Base-by-base conservation (phyloP, 2,329 filamentous ascomycete species). In the Leptodontidium sp. region DNA sequence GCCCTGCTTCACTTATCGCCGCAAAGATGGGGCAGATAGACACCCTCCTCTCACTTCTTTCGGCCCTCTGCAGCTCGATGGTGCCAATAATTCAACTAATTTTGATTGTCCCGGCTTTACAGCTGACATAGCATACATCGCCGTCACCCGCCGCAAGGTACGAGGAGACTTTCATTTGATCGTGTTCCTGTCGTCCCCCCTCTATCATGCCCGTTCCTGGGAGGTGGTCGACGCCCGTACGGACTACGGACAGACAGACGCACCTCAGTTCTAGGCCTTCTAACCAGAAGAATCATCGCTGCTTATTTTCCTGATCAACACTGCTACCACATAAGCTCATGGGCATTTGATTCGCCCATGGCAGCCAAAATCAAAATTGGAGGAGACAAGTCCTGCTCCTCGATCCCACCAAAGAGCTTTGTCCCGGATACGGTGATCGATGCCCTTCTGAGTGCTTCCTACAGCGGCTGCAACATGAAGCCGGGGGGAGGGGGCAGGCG, bases 261-360 rank as follows among this genome's bases (percentile, higher is more conserved):
- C 21, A 49, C 11, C 7, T 2, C 3, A 61, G 61, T 40, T 50
- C 43, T 45, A 67, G 65, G 24, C 58, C 40, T 45, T 63, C 45
- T 45, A 17, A 29, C n/a, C 26, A 8, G 62, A 63, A 67, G 57
- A 66, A 71, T 71, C 70, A 70, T 66, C 71, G 69, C 68, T 71
- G 66, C 71, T 71, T 71, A 69, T 64, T 21, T 67, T 53, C 7
- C 38, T 62, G 69, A 69, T 71, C 67, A 70, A 21, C 72, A 64
- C 29, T 21, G 47, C 65, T 61, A 64, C 29, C 65, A 59, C 9
- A 57, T 29, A 40, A 61, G 49, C 55, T 58, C 61, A 68, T 64
- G 50, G 53, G 14, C 62, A 32, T 63, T 66, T 43, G 53, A 67
- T 71, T 70, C 68, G 69, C 45, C 63, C 62, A 61, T 55, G 59